Percentiles rank a stretch among this genome's conserved stretches.
Evolutionary conservation across 2,329 filamentous ascomycete species (phyloP).

Genomic region (Paecilomyces niveus): DNA sequence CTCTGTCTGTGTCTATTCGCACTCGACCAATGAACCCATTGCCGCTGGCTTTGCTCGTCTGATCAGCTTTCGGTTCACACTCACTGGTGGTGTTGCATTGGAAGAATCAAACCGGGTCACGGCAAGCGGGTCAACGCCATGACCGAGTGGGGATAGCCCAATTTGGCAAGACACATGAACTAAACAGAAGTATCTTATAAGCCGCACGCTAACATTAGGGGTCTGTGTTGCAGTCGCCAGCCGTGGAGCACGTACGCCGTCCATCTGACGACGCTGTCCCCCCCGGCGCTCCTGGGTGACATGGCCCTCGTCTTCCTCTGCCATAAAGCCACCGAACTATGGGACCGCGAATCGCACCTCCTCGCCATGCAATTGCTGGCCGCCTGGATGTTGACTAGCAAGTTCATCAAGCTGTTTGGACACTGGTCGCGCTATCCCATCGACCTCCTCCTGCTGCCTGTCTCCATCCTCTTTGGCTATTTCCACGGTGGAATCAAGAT

Average conservation of each 20-base stretch:
- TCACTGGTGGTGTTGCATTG: not conserved
- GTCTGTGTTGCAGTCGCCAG: slow-evolving; percentile 59
- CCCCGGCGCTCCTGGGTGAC: slow-evolving; percentile 75
- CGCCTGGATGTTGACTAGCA: slow-evolving; percentile 77
- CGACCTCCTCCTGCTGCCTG: slow-evolving; percentile 70
- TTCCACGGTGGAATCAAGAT: slow-evolving; percentile 90
- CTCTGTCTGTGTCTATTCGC: slow-evolving; percentile 8
- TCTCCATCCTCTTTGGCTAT: slow-evolving; percentile 88
- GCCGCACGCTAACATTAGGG: slow-evolving; percentile 19
- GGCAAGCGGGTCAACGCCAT: slow-evolving; percentile 4
- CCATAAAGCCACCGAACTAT: slow-evolving; percentile 60
- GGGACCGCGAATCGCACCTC: slow-evolving; percentile 47
- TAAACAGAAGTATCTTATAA: slow-evolving; percentile 6
- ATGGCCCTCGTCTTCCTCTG: slow-evolving; percentile 62
- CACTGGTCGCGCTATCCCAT: slow-evolving; percentile 78
- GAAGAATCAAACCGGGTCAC: not conserved
- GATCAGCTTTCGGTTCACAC: slow-evolving; percentile 7
- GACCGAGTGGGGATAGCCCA: slow-evolving; percentile 3
- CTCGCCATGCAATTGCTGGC: slow-evolving; percentile 56
- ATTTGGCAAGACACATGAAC: slow-evolving; percentile 10
- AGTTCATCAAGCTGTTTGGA: slow-evolving; percentile 82
- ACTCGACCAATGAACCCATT: not conserved
- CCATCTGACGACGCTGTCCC: slow-evolving; percentile 86
- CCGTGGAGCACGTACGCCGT: slow-evolving; percentile 91
- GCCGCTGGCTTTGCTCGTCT: not conserved